Evolutionary conservation across 2,329 filamentous ascomycete species (phyloP).

Genomic region (Scedosporium dehoogii): DNA sequence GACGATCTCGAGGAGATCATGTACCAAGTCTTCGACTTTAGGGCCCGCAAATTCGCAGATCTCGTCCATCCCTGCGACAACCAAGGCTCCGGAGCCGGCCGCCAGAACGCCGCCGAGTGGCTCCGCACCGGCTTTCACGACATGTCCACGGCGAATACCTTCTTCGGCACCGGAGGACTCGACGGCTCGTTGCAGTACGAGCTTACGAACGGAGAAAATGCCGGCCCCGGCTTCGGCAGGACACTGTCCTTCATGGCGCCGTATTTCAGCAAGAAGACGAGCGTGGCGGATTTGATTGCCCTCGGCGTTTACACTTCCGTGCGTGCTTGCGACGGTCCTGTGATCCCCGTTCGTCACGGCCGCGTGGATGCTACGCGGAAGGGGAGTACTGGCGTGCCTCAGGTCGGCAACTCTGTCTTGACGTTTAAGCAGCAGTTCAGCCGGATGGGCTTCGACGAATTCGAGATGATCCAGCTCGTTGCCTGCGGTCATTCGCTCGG

Average conservation of each 20-base stretch:
- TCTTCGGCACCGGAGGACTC: slow-evolving; percentile 38
- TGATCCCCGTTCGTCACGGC: slow-evolving; percentile 42
- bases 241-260: slow-evolving; percentile 44
- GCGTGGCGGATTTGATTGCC: slow-evolving; percentile 48
- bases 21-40: slow-evolving; percentile 46
- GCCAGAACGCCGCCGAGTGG: slow-evolving; percentile 52
- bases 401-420: slow-evolving; percentile 33
- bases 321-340: slow-evolving; percentile 47
- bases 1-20: slow-evolving; percentile 57
- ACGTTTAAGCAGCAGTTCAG: slow-evolving; percentile 45
- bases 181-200: slow-evolving; percentile 54
- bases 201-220: slow-evolving; percentile 43
- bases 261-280: slow-evolving; percentile 39
- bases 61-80: slow-evolving; percentile 47
- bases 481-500: slow-evolving; percentile 54
- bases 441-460: slow-evolving; percentile 44
- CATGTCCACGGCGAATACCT: slow-evolving; percentile 44
- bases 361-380: slow-evolving; percentile 40
- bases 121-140: slow-evolving; percentile 52
- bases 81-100: slow-evolving; percentile 41
- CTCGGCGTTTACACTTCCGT: slow-evolving; percentile 48
- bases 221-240: slow-evolving; percentile 42
- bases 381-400: slow-evolving; percentile 34
- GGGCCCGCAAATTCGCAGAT: slow-evolving; percentile 43
- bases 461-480: slow-evolving; percentile 50